Conservation (phyloP, 192 early-diverging fungal species). For the Umbelopsis sp. region DNA sequence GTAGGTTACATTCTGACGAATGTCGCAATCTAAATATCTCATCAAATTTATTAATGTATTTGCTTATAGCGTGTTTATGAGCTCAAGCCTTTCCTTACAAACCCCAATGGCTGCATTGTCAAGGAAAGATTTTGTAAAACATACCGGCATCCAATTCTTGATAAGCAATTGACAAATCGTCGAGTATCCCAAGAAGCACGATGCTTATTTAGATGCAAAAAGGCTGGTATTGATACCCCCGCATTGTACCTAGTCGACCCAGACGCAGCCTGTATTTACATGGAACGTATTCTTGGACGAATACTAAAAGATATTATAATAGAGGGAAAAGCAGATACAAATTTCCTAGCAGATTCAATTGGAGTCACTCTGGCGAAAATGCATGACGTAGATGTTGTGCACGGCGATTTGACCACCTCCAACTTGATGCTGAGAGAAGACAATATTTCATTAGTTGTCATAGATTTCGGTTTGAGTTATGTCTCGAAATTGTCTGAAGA, state of each 20-base stretch:
- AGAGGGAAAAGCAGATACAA: conserved; percentile 27
- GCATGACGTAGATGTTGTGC: conserved; percentile 86
- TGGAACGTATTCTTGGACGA: conserved; percentile 83
- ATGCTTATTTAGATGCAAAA: conserved; percentile 71
- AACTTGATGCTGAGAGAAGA: conserved; percentile 79
- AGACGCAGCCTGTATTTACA: conserved; percentile 74
- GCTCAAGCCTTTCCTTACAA: conserved; percentile 60
- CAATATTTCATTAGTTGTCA: conserved; percentile 62
- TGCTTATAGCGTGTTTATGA: conserved; percentile 69
- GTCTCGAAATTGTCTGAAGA: conserved; percentile 85
- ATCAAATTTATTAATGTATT: background rate
- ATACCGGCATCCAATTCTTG: conserved; percentile 90
- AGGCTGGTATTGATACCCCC: conserved; percentile 79
- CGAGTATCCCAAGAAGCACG: conserved; percentile 87
- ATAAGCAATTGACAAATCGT: conserved; percentile 76
- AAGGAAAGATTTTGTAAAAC: conserved; percentile 94
- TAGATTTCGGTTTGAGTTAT: conserved; percentile 97
- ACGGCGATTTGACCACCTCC: conserved; percentile 97
- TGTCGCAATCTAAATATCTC: too few species aligned
- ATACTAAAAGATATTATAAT: conserved; percentile 76
- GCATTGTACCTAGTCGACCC: conserved; percentile 81
- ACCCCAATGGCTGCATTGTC: conserved; percentile 62
- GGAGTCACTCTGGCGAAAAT: conserved; percentile 73
- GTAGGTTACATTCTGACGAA: conserved; percentile 45
- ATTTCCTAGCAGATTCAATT: conserved; percentile 51